Conservation (phyloP, 768 basidiomycete genomes). For the Boletales sp. region DNA sequence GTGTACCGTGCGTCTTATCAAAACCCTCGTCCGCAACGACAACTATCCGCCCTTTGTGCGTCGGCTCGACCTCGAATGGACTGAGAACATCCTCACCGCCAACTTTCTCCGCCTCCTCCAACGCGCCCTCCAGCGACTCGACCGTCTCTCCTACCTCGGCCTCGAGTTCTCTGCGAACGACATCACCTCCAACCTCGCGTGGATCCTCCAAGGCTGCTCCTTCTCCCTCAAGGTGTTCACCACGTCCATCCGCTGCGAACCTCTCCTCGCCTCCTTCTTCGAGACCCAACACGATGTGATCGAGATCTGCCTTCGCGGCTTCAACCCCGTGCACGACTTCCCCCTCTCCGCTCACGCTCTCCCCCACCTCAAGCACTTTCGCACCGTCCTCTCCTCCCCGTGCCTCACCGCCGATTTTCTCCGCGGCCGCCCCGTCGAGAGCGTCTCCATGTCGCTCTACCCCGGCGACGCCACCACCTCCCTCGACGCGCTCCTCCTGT, state of each 20-base stretch:
- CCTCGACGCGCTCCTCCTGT: slow-evolving; percentile 41
- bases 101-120: slow-evolving; percentile 52
- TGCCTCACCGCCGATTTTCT: slow-evolving; percentile 44
- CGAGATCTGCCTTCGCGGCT: slow-evolving; percentile 56
- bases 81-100: slow-evolving; percentile 33
- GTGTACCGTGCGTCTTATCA: slow-evolving; percentile 36
- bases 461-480: slow-evolving; percentile 36
- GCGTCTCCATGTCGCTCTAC: slow-evolving; percentile 52
- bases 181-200: slow-evolving; percentile 36
- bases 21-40: slow-evolving; percentile 36
- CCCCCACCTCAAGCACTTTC: slow-evolving; percentile 46
- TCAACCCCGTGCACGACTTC: slow-evolving; percentile 35
- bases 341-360: slow-evolving; percentile 39
- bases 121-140: slow-evolving; percentile 38
- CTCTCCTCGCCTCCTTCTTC: slow-evolving; percentile 47
- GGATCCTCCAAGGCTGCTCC: slow-evolving; percentile 45
- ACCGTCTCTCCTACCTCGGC: slow-evolving; percentile 38
- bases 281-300: slow-evolving; percentile 44
- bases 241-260: slow-evolving; percentile 55
- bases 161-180: slow-evolving; percentile 46
- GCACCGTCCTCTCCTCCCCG: slow-evolving; percentile 52
- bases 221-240: slow-evolving; percentile 47
- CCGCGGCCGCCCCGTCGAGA: slow-evolving; percentile 44
- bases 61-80: slow-evolving; percentile 44
- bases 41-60: slow-evolving; percentile 41